phyloP scores from a whole-genome alignment of 164 flowering plant genomes.

The Macadamia integrifolia region DNA sequence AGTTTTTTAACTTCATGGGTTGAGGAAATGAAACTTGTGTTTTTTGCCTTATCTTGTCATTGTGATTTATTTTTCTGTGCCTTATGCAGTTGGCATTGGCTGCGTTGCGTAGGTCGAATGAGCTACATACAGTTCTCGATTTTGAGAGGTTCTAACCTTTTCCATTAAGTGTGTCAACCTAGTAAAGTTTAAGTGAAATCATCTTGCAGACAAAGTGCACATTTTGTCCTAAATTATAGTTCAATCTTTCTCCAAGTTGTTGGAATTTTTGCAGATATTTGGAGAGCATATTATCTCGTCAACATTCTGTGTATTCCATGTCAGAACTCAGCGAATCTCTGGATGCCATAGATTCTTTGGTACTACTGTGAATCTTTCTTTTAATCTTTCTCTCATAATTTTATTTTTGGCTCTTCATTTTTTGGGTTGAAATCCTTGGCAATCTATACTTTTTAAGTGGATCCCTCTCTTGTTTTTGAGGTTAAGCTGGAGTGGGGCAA shows the following conservation, averaged over 20 bases:
- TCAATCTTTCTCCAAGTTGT: conserved; percentile 4
- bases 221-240: background rate
- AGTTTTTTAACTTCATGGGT: too few species aligned
- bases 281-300: conserved; percentile 53
- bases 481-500: too few species aligned
- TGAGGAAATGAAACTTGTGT: too few species aligned
- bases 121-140: conserved; percentile 51
- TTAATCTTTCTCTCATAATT: background rate
- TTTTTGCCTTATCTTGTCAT: too few species aligned
- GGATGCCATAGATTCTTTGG: conserved; percentile 59
- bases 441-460: too few species aligned
- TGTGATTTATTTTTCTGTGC: background rate
- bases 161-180: conserved; percentile 9
- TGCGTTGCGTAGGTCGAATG: conserved; percentile 72
- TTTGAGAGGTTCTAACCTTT: conserved; percentile 60
- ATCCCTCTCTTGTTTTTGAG: too few species aligned
- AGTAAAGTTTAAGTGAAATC: background rate
- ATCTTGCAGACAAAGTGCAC: background rate
- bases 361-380: conserved; percentile 16
- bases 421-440: background rate
- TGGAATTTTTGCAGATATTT: conserved; percentile 53
- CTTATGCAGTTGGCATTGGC: conserved; percentile 83
- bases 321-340: conserved; percentile 54
- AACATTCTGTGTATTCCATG: conserved; percentile 38
- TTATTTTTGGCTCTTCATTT: background rate